Percentiles rank a stretch among this genome's conserved stretches.
These are phyloP conservation scores for Lactarius hengduanensis DNA, from an alignment of 768 basidiomycete genomes.

Conservation along the genomic window DNA sequence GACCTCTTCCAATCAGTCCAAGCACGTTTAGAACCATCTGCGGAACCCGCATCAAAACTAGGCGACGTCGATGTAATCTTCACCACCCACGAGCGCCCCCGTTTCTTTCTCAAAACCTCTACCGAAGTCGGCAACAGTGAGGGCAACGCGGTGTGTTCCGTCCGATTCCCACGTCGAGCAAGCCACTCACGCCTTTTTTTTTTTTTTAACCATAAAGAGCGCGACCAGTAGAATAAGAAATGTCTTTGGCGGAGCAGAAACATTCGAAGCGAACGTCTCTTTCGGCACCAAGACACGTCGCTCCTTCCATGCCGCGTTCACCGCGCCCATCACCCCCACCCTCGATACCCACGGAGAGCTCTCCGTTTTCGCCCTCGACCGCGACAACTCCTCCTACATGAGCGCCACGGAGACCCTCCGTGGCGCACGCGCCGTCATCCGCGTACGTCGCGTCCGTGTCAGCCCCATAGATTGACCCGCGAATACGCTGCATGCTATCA, in stretches of 20 bases:
- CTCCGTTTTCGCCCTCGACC: slow-evolving; percentile 67
- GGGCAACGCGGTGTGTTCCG: slow-evolving; percentile 76
- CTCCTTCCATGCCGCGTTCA: slow-evolving; percentile 70
- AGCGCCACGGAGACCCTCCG: slow-evolving; percentile 64
- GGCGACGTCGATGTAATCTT: slow-evolving; percentile 81
- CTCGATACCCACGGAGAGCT: slow-evolving; percentile 72
- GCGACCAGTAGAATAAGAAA: slow-evolving; percentile 82
- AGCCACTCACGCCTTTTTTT: slow-evolving; percentile 21
- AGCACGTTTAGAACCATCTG: slow-evolving; percentile 58
- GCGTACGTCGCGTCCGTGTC: slow-evolving; percentile 53
- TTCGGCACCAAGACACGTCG: slow-evolving; percentile 85
- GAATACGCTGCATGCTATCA: slow-evolving; percentile 2
- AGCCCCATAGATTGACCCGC: slow-evolving; percentile 19
- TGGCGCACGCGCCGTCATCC: slow-evolving; percentile 65
- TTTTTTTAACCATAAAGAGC: slow-evolving; percentile 45
- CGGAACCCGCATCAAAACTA: slow-evolving; percentile 49
- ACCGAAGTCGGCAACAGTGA: slow-evolving; percentile 95
- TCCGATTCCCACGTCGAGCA: slow-evolving; percentile 3
- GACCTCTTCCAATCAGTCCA: slow-evolving; percentile 75
- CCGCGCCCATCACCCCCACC: slow-evolving; percentile 56
- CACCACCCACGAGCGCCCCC: slow-evolving; percentile 69
- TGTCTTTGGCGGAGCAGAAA: slow-evolving; percentile 89
- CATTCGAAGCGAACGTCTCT: slow-evolving; percentile 76
- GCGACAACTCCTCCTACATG: slow-evolving; percentile 78
- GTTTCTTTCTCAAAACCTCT: slow-evolving; percentile 74